Evolutionary conservation across 768 basidiomycete genomes (phyloP).

Genomic region (Mycena albidolilacea): DNA sequence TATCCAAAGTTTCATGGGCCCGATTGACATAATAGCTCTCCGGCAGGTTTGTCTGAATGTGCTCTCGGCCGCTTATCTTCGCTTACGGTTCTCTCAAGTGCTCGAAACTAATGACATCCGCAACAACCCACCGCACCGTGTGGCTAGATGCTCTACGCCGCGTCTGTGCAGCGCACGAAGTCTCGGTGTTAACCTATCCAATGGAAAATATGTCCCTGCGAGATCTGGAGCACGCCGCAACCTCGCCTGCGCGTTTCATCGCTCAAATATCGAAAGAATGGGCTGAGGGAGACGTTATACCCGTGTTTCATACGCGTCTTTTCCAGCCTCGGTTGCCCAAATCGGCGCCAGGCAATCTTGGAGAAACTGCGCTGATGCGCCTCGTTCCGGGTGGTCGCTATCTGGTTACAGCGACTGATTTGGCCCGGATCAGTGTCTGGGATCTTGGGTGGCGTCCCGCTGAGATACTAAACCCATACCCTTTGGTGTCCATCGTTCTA

Average conservation of each 20-base stretch:
- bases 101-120: slow-evolving; percentile 41
- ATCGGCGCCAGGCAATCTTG: slow-evolving; percentile 14
- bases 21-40: slow-evolving; percentile 40
- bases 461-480: slow-evolving; percentile 34
- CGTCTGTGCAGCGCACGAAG: slow-evolving; percentile 40
- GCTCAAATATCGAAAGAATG: slow-evolving; percentile 18
- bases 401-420: slow-evolving; percentile 42
- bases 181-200: slow-evolving; percentile 44
- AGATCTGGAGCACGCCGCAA: slow-evolving; percentile 47
- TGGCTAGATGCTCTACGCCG: slow-evolving; percentile 48
- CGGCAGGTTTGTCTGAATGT: slow-evolving; percentile 30
- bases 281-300: neutral
- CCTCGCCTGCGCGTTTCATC: slow-evolving; percentile 43
- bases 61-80: neutral
- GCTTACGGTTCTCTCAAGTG: slow-evolving; percentile 38
- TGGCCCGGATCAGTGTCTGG: slow-evolving; percentile 44
- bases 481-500: slow-evolving; percentile 26
- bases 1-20: slow-evolving; percentile 38
- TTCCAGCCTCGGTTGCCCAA: slow-evolving; percentile 34
- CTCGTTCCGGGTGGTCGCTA: slow-evolving; percentile 51
- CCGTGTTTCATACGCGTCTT: slow-evolving; percentile 36
- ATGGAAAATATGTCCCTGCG: slow-evolving; percentile 44
- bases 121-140: slow-evolving; percentile 43
- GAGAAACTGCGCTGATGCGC: slow-evolving; percentile 33
- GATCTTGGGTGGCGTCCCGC: slow-evolving; percentile 45